A percentile compares a stretch with the other conserved stretches of the same genome.
These are phyloP conservation scores for Epichloe amarillans DNA, from an alignment of 2,329 filamentous ascomycete genomes.

Conservation along the genomic window DNA sequence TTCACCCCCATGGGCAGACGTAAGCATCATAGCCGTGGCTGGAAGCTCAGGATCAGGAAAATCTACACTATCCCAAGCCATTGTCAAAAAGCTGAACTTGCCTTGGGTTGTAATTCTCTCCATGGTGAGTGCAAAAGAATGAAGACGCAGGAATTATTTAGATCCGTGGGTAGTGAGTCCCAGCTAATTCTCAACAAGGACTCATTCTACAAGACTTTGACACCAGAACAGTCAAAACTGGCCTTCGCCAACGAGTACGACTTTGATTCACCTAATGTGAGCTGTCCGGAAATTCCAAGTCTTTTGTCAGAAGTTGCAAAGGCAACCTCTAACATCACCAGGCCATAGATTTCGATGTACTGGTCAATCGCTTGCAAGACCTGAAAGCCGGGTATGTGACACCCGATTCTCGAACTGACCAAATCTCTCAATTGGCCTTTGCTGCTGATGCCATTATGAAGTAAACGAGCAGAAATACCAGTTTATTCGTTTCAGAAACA, in stretches of 20 bases:
- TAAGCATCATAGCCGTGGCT: slow-evolving; percentile 92
- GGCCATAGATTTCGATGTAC: slow-evolving; percentile 84
- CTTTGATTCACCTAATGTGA: slow-evolving; percentile 75
- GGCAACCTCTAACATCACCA: slow-evolving; percentile 14
- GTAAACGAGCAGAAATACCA: slow-evolving; percentile 80
- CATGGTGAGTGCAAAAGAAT: slow-evolving; percentile 49
- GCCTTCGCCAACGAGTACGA: slow-evolving; percentile 90
- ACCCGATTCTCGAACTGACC: background rate
- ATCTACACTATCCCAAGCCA: slow-evolving; percentile 83
- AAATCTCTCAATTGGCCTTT: background rate
- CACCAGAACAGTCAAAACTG: slow-evolving; percentile 59
- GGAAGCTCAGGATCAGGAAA: slow-evolving; percentile 92
- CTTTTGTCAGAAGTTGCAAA: background rate
- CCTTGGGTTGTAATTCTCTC: slow-evolving; percentile 97
- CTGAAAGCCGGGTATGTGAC: slow-evolving; percentile 73
- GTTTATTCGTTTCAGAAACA: slow-evolving; percentile 94
- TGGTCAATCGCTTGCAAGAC: slow-evolving; percentile 67
- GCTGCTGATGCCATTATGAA: slow-evolving; percentile 19
- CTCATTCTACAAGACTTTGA: slow-evolving; percentile 90
- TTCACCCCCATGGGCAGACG: slow-evolving; percentile 87
- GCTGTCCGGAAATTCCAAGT: background rate
- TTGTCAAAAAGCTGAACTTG: slow-evolving; percentile 77
- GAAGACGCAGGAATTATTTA: background rate
- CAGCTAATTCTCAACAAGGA: slow-evolving; percentile 45
- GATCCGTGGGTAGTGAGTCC: background rate